Evolutionary conservation across 2,329 filamentous ascomycete genomes (phyloP).

Genomic region (Phialophora macrospora): DNA sequence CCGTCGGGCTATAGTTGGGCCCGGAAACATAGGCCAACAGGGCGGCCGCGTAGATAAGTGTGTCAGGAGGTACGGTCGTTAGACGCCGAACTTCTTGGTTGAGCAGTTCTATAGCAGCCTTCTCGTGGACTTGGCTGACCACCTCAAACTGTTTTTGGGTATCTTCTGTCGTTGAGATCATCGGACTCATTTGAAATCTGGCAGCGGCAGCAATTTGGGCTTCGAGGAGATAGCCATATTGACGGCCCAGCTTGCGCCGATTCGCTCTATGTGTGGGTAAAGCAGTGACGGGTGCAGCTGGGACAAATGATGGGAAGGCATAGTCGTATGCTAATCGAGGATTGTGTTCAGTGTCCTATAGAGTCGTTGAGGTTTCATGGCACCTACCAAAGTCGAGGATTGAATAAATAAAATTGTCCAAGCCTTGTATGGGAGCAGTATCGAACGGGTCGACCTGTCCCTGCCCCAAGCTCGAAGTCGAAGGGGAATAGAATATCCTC

Average conservation of each 20-base stretch:
- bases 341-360: background rate
- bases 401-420: slow-evolving; percentile 13
- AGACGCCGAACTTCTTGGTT: slow-evolving; percentile 1
- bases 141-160: background rate
- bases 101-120: background rate
- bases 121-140: slow-evolving; percentile 1
- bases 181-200: slow-evolving; percentile 7
- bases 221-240: slow-evolving; percentile 4
- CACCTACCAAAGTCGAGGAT: slow-evolving; percentile 8
- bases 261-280: slow-evolving; percentile 1
- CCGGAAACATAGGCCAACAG: slow-evolving; percentile 8
- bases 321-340: slow-evolving; percentile 4
- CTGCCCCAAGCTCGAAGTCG: background rate
- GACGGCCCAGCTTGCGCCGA: slow-evolving; percentile 4
- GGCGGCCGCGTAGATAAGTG: slow-evolving; percentile 2
- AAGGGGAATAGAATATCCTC: background rate
- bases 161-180: background rate
- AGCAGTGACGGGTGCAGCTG: background rate
- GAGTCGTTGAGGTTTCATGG: background rate
- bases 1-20: background rate
- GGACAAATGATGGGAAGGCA: slow-evolving; percentile 10
- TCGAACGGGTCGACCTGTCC: slow-evolving; percentile 11
- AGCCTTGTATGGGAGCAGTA: slow-evolving; percentile 6
- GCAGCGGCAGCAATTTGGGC: slow-evolving; percentile 8
- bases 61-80: slow-evolving; percentile 3